Conservation (phyloP, 2,329 filamentous ascomycete genomes). For the Aotearoamyces nothofagi region DNA sequence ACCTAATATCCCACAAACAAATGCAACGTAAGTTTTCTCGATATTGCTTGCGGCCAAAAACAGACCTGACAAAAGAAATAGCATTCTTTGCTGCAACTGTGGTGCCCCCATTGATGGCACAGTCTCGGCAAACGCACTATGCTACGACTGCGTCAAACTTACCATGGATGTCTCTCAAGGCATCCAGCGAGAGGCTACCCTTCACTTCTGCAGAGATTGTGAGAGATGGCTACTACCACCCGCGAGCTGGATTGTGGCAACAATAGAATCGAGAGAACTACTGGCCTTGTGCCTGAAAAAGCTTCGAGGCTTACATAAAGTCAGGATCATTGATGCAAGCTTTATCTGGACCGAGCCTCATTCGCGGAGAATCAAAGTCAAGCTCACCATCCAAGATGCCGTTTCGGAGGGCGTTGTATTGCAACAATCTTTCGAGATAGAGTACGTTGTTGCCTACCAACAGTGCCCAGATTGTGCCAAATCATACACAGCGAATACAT, state of each 20-base stretch:
- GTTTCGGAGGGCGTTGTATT: constrained; percentile 51
- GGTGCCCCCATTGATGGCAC: constrained; percentile 92
- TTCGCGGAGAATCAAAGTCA: constrained; percentile 81
- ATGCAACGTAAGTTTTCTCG: constrained; percentile 35
- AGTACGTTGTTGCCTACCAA: constrained; percentile 79
- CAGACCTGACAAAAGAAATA: constrained; percentile 18
- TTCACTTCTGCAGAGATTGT: constrained; percentile 90
- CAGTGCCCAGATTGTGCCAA: constrained; percentile 94
- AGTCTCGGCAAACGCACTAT: constrained; percentile 69
- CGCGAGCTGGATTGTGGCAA: constrained; percentile 68
- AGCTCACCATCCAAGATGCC: constrained; percentile 76
- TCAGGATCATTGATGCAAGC: constrained; percentile 85
- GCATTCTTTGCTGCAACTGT: constrained; percentile 97
- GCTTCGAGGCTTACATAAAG: constrained; percentile 71
- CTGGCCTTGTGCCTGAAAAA: constrained; percentile 84
- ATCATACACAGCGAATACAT: constrained; percentile 92
- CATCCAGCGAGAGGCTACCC: constrained; percentile 76
- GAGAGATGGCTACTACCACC: constrained; percentile 88
- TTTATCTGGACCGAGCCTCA: constrained; percentile 99
- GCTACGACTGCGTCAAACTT: constrained; percentile 90
- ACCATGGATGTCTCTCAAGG: constrained; percentile 86
- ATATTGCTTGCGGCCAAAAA: neutral
- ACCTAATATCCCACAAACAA: constrained; percentile 17
- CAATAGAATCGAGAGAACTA: constrained; percentile 80
- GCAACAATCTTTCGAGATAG: constrained; percentile 90